phyloP scores from a whole-genome alignment of 192 early-diverging fungal genomes.

The Dissophora ornata region DNA sequence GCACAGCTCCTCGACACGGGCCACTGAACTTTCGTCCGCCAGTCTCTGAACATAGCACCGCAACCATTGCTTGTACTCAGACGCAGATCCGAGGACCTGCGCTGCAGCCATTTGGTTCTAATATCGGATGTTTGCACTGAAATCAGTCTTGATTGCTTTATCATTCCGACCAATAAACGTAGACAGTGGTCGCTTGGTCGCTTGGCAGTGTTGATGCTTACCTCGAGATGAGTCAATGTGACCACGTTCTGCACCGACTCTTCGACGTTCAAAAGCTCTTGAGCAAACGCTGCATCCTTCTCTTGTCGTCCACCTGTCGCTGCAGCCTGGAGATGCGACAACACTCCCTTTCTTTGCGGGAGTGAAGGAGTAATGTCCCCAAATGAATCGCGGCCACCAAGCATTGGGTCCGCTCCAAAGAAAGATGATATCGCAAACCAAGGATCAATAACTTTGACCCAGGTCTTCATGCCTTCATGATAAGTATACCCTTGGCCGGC shows the following conservation, averaged over 20 bases:
- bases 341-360: constrained; percentile 28
- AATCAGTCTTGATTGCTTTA: no score
- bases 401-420: constrained; percentile 43
- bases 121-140: no score
- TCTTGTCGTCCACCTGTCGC: constrained; percentile 22
- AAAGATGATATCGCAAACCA: constrained; percentile 66
- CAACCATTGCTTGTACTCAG: constrained; percentile 72
- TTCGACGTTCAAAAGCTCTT: constrained; percentile 45
- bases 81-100: constrained; percentile 61
- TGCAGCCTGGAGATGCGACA: constrained; percentile 37
- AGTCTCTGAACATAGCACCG: constrained; percentile 73
- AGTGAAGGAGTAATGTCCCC: constrained; percentile 27
- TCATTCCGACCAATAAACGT: no score
- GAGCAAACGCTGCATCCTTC: constrained; percentile 46
- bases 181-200: no score
- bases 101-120: constrained; percentile 68
- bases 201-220: no score
- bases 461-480: constrained; percentile 69
- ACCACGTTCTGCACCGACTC: constrained; percentile 49
- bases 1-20: constrained; percentile 75
- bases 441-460: constrained; percentile 74
- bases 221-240: constrained; percentile 62
- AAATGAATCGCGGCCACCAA: constrained; percentile 27
- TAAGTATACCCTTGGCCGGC: constrained; percentile 72
- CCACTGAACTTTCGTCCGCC: constrained; percentile 69